Base-by-base conservation (phyloP, 495 filamentous ascomycete species). In the Geopyxis carbonaria region DNA sequence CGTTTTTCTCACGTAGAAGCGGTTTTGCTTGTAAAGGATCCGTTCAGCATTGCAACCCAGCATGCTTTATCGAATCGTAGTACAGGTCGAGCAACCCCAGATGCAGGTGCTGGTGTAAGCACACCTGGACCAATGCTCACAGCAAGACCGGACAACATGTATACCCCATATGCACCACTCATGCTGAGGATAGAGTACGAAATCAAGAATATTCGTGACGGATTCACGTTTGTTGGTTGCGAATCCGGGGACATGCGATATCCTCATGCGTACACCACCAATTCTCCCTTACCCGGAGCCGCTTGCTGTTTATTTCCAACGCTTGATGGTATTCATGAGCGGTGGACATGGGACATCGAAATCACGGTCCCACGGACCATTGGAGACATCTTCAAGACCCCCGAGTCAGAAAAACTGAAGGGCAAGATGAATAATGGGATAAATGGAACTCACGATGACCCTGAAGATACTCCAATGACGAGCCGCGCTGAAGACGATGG, bases 231-330 rank as follows among this genome's bases (percentile, higher is more conserved):
- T 59, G 80, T 89, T 18, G 91, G 89, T 1, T 65, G 82, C 22
- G 74, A 78, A 33, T 72, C 74, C 32, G 73, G 72, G 11, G 86
- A 94, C 51, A 53, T 60, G 33, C 68, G 85, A 44, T 95, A 86
- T 52, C 86, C 89, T 0, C 84, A 95, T 57, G 77, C 78, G 1
- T 99, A 86, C 55, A 87, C 91, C 0, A 81, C 76, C 18, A 86
- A 85, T 46, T 76, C 73, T 2, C 57, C 75, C 11, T 74, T 75
- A 34, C 72, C 82, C 4, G 83, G 85, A n/a, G 70, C 70, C 25
- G 78, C 82, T 4, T 86, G 73, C 39, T 78, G 76, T 49, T 69
- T 94, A 8, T 95, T 95, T 48, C 89, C 89, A 7, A 94, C 86
- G 46, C 64, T 94, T 18, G 91, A 95, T 54, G 79, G 92, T 53